Evolutionary conservation across 345 rosid genomes (phyloP), one percentile per base, ranked within the genome.

Genomic region (Camelina hispida): DNA sequence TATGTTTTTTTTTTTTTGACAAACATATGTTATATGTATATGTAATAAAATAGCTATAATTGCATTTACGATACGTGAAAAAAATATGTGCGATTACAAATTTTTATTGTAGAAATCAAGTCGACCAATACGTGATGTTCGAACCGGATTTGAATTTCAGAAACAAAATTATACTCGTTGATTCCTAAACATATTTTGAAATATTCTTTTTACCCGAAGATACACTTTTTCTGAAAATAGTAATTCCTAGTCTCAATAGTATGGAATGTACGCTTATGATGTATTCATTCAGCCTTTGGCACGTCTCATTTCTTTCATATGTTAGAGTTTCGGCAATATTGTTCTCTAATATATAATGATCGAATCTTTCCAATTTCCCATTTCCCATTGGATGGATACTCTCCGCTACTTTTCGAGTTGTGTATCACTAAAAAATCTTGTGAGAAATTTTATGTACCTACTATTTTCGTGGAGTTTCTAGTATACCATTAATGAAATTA

Each of bases 391-490:
- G 71, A 22, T 66, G 2, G 30, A 38, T 10, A 3, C 51, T 67
- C 22, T 38, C 62, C 32, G 25, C 44, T 66, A 66, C 35, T 20
- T 20, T 66, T 35, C 18, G 59, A 34, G 57, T 28, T 6, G 46
- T 35, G 34, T 4, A 20, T 63, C 42, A 42, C 1, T 23, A 16
- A 15, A 15, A 44, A 48, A 28, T 9, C 4, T 35, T 35, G 35
- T 35, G 23, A 6, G 32, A 13, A 12, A 1, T 25, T 42, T 46
- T 43, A 46, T 58, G 58, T 12, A 46, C 16, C 66, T 34, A 35
- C 9, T 43, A 61, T 48, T 32, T 68, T 67, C 65, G 59, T 65
- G 55, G 62, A 50, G 79, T 38, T 67, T 66, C 54, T 40, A 30
- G 46, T 20, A 28, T 59, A 58, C 34, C 22, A 50, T 59, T 42